Evolutionary conservation across 495 filamentous ascomycete genomes (phyloP), one percentile per base, ranked within the genome.

Genomic region (Jackrogersella multiformis): DNA sequence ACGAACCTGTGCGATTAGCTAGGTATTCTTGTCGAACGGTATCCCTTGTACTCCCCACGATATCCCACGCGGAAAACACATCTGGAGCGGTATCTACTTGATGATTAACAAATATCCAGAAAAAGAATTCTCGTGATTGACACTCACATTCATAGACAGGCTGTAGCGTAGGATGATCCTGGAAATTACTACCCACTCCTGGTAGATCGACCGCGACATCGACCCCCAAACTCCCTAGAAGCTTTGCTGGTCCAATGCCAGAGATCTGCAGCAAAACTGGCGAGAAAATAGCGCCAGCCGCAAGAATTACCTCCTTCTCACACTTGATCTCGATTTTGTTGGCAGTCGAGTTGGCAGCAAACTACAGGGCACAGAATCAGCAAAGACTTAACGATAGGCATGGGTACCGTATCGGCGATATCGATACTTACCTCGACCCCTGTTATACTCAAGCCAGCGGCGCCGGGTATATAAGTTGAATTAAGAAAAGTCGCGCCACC

Each of bases 211-310:
- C 55, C 1, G 66, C 44, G 16, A 76, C 64, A 5, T 75, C 56
- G 15, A 81, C 73, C 24, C 64, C 68, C 49, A 73, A 55, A 32
- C 30, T 61, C 7, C 54, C 48, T 28, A 81, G 69, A 45, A 78
- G 52, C 7, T 59, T 41, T 18, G 54, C 61, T 6, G 76, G 75
- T 0, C 86, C 86, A 53, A 88, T 79, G 0, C 86, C 86, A 26
- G 84, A 87, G 1, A 87, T 74, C 65, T 87, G 82, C 4, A 88
- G 77, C n/a, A 87, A 65, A 53, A 87, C 80, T 0, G 84, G 83
- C 0, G 82, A 78, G 34, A 81, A 73, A 45, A 86, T 64, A n/a
- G 79, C 73, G 9, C 86, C 86, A n/a, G 80, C 82, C 3, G 81
- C 76, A 42, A 88, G 68, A 56, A 88, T 84, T 1, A 88, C 77